Evolutionary conservation across 805 yeast genomes (phyloP), one percentile per base, ranked within the genome.

Genomic region (Sugiyamaella floridensis): DNA sequence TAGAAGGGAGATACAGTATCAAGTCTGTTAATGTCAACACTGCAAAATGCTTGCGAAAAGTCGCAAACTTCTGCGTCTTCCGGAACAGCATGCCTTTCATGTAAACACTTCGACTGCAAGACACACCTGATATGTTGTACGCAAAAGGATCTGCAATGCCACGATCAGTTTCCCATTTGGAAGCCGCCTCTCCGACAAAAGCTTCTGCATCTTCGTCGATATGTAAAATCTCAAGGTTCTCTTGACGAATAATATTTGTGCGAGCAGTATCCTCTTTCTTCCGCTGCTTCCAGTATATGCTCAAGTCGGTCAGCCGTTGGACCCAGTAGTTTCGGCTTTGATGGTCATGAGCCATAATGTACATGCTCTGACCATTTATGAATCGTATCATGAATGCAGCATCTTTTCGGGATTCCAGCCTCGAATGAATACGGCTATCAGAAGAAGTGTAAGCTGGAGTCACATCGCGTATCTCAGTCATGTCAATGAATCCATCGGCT

Each of bases 21-120:
- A 92, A 58, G 55, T 75, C 80, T 0, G 92, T 90, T 1, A 93
- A 89, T 45, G 86, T 77, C 14, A 89, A 71, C 0, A 87, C 74
- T 8, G 80, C 86, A 65, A 72, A 83, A 59, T 70, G 80, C 54
- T 78, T 79, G 45, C 67, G 70, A 68, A 90, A 92, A 37, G 79
- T 73, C 1, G 87, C 68, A 63, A 85, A 89, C 63, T 82, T 86
- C 53, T 78, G 80, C 2, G 80, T 75, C 61, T 89, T 90, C 58
- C 81, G 81, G 63, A 78, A 89, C 22, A 92, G 64, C 32, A 73
- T 67, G 0, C 97, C 97, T 54, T 81, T 76, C 69, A 75, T 75
- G 19, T 84, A 69, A 2, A 90, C 68, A 10, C 83, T 75, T 14
- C 81, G 77, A 22, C 81, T 75, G 67, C 84, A 72, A 0, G 92